phyloP scores from a whole-genome alignment of 305 asterid species.

The Solanum hybrid region DNA sequence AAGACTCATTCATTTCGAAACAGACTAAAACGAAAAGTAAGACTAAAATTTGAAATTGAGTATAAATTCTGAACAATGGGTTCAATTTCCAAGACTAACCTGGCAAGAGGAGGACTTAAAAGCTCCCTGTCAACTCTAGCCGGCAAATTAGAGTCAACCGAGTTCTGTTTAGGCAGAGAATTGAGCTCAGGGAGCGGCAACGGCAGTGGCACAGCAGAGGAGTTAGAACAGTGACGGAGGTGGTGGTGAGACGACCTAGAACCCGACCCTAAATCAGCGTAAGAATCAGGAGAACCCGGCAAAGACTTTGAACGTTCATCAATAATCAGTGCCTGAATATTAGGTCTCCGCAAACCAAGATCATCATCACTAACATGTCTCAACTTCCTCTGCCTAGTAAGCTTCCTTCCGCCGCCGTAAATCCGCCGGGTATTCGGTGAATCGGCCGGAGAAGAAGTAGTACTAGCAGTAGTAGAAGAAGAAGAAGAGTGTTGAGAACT shows the following conservation, averaged over 20 bases:
- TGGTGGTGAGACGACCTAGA: constrained; percentile 14
- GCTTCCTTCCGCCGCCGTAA: constrained; percentile 18
- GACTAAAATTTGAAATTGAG: not conserved
- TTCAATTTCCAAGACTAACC: constrained; percentile 20
- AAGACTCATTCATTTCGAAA: not conserved
- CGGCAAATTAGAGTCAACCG: constrained; percentile 11
- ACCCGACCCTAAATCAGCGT: constrained; percentile 10
- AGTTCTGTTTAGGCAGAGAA: constrained; percentile 7
- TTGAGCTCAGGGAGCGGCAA: constrained; percentile 57
- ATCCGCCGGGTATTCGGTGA: constrained; percentile 16
- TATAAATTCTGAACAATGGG: not conserved
- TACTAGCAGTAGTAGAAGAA: not conserved
- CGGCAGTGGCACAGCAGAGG: constrained; percentile 63
- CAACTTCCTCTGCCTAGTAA: constrained; percentile 41
- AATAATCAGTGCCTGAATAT: constrained; percentile 6
- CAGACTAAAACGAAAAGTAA: not conserved
- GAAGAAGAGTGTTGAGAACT: constrained; percentile 9
- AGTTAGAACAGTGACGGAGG: constrained; percentile 41
- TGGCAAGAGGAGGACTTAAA: constrained; percentile 20
- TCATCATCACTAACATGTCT: constrained; percentile 52
- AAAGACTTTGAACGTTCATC: constrained; percentile 29
- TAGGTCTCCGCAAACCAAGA: constrained; percentile 21
- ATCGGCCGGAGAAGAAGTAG: constrained; percentile 2
- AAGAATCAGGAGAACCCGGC: constrained; percentile 47
- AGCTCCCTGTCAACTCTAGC: constrained; percentile 11